Evolutionary conservation across 2,329 filamentous ascomycete genomes (phyloP), one percentile per base, ranked within the genome.

Genomic region (Pseudocercospora fuligena): DNA sequence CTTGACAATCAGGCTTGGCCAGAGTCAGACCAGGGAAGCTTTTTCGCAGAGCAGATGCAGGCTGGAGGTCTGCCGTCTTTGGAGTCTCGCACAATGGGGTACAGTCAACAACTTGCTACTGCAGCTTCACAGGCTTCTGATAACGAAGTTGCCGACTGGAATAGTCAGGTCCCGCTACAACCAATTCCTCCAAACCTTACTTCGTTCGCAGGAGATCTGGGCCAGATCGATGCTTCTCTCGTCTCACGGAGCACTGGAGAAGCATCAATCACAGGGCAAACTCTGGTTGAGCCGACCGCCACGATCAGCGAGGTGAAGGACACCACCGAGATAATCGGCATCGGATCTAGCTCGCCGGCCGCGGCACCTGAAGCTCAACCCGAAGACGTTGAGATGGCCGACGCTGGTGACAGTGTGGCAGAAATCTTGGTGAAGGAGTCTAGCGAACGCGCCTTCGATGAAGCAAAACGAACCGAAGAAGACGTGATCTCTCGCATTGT

Each of bases 81-180:
- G 31, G 60, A 46, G n/a, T 60, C 21, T 25, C 59, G 27, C n/a
- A 27, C 46, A 7, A 19, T 36, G 8, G 58, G 47, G 47, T 5
- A 61, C 23, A 14, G 31, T 33, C 49, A 63, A 3, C 21, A 63
- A 8, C 12, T 25, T 16, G 21, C 19, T 25, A 36, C 56, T 23
- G 46, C 59, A 27, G 62, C 65, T 11, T 60, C 63, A 5, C 66
- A 65, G 60, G 21, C 33, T 8, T 62, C 46, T 11, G 66, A 53
- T 29, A 25, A 36, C 29, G 7, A 27, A 2, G 49, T 64, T 49
- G 31, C 23, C 21, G 66, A 68, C 21, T 40, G 31, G n/a, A 60
- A 66, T 40, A 54, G 60, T 43, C 64, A 66, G 53, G 65, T 68
- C 47, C 69, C 67, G 16, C 67, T 70, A 27, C 66, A 69, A 47